Base-by-base conservation (phyloP, 2,329 filamentous ascomycete species). In the Atkinsonella texensis region DNA sequence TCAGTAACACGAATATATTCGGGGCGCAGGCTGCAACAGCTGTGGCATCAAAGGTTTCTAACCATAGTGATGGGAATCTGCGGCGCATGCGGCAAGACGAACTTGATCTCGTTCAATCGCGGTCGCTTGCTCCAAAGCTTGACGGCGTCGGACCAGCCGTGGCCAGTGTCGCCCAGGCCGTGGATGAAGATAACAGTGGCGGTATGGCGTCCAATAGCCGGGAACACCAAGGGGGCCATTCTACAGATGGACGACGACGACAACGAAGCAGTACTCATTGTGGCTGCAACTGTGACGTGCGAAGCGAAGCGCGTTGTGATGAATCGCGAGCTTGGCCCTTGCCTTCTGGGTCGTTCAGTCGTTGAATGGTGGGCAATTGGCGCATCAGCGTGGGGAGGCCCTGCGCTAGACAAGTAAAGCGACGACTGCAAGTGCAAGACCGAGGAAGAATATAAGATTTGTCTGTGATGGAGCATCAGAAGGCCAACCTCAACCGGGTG, bases 151-250 rank as follows among this genome's bases (percentile, higher is more conserved):
- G 85, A 78, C 90, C 87, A 91, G 59, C 87, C 87, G 58, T 80
- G 74, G 43, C 85, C 87, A 32, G 76, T 85, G 65, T 97, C 93
- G 56, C 93, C 93, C 40, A 98, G 75, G 13, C 93, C 93, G 67
- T 98, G 93, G 49, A 87, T 78, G 69, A 96, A 89, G 62, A 98
- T 97, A 61, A 97, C 85, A 3, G 91, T 96, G 23, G 89, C 89
- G 39, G 93, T 96, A 70, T 97, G 93, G 64, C 81, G 81, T 64
- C 80, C 86, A 35, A 87, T 72, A 41, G 90, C 87, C 31, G 88
- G 87, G 54, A 95, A 83, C 18, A 93, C 76, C 51, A 93, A 73
- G 13, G 82, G 80, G 15, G 70, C 65, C 23, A 65, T 51, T 41
- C 66, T 62, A n/a, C 62, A 54, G 35, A 67, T 48, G n/a, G 54